phyloP scores from a whole-genome alignment of 306 rosid genomes.

The Dicorynia guianensis region DNA sequence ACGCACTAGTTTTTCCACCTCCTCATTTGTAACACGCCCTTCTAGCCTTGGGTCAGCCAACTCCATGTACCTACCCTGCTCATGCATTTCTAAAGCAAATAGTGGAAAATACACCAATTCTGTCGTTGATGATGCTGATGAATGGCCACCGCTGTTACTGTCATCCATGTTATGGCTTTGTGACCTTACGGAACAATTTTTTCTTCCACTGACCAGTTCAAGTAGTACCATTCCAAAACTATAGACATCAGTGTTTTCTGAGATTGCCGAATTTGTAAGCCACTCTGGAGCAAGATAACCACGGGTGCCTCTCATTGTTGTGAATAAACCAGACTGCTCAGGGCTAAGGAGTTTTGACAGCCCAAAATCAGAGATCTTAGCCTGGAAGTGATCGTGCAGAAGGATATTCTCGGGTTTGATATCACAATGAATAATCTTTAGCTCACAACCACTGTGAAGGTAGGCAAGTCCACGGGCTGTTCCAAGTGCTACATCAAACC shows the following conservation, averaged over 20 bases:
- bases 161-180: constrained; percentile 71
- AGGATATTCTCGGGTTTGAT: constrained; percentile 95
- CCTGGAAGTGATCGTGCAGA: constrained; percentile 74
- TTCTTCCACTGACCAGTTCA: constrained; percentile 85
- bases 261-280: constrained; percentile 86
- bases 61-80: constrained; percentile 73
- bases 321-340: constrained; percentile 84
- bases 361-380: constrained; percentile 91
- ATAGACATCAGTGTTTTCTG: constrained; percentile 90
- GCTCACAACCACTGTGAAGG: constrained; percentile 82
- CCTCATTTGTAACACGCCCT: constrained; percentile 69
- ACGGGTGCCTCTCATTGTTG: constrained; percentile 96
- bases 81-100: constrained; percentile 89
- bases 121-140: constrained; percentile 57
- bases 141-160: constrained; percentile 57
- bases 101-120: constrained; percentile 80
- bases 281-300: constrained; percentile 97
- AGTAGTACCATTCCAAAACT: constrained; percentile 94
- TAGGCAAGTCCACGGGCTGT: constrained; percentile 94
- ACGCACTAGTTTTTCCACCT: constrained; percentile 75
- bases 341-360: constrained; percentile 84
- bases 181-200: constrained; percentile 64
- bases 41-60: constrained; percentile 76
- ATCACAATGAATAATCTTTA: constrained; percentile 88
- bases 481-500: constrained; percentile 79